Evolutionary conservation across 2,329 filamentous ascomycete genomes (phyloP).

Genomic region (Canariomyces notabilis): DNA sequence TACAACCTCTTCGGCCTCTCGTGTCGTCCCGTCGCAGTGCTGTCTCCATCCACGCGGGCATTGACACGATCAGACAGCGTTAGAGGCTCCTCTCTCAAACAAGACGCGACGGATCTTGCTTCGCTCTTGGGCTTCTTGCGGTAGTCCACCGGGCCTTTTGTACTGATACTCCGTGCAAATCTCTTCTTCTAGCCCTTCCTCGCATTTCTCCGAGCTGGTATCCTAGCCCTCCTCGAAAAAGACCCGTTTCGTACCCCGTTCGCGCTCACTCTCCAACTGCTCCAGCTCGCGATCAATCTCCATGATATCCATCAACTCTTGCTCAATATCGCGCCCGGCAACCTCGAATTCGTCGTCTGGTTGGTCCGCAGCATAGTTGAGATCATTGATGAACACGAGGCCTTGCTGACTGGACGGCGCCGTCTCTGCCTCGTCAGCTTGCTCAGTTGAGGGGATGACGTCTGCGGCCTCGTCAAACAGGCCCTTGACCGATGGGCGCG

Average conservation of each 20-base stretch:
- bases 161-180: not conserved
- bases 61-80: not conserved
- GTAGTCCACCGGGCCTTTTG: not conserved
- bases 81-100: not conserved
- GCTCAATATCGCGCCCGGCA: constrained; percentile 48
- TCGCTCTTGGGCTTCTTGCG: constrained; percentile 1
- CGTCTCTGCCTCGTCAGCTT: constrained; percentile 23
- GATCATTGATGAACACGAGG: constrained; percentile 47
- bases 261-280: constrained; percentile 47
- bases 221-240: constrained; percentile 43
- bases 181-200: not conserved
- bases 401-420: constrained; percentile 26
- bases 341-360: constrained; percentile 45
- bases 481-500: constrained; percentile 20
- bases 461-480: constrained; percentile 19
- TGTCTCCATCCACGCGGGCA: not conserved
- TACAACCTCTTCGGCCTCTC: constrained; percentile 27
- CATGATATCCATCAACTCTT: constrained; percentile 60
- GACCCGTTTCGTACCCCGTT: constrained; percentile 46
- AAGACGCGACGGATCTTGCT: constrained; percentile 1
- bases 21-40: not conserved
- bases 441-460: constrained; percentile 25
- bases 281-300: constrained; percentile 59
- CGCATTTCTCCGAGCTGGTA: constrained; percentile 3
- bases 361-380: constrained; percentile 50